Conservation (phyloP, 805 yeast species). For the Myxozyma mucilagina region DNA sequence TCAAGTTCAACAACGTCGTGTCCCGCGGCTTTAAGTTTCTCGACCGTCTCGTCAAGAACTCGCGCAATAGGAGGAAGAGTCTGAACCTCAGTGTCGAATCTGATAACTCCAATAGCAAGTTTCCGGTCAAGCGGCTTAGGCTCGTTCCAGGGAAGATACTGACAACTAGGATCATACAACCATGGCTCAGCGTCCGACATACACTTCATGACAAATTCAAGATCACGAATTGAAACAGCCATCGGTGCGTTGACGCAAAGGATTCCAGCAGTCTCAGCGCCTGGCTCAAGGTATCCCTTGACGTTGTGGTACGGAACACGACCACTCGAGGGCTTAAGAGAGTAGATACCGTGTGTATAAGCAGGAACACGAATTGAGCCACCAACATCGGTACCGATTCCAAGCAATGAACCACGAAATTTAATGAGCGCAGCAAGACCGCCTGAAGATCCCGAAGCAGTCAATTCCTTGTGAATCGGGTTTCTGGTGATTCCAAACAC, state of each 20-base stretch:
- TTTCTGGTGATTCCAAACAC: slow-evolving; percentile 53
- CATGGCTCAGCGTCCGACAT: slow-evolving; percentile 43
- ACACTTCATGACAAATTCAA: slow-evolving; percentile 64
- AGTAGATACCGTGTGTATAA: slow-evolving; percentile 46
- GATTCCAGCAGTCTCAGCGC: slow-evolving; percentile 44
- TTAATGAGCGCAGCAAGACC: slow-evolving; percentile 55
- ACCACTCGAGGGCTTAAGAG: slow-evolving; percentile 50
- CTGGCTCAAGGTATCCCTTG: slow-evolving; percentile 41
- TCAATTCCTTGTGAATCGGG: slow-evolving; percentile 49
- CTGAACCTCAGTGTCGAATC: slow-evolving; percentile 46
- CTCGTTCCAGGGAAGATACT: slow-evolving; percentile 58
- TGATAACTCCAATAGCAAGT: slow-evolving; percentile 30
- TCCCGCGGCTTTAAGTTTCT: slow-evolving; percentile 58
- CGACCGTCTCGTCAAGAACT: slow-evolving; percentile 54
- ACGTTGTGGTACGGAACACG: slow-evolving; percentile 42
- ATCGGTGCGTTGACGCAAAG: slow-evolving; percentile 69
- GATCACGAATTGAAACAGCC: slow-evolving; percentile 62
- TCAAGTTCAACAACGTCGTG: slow-evolving; percentile 50
- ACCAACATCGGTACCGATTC: slow-evolving; percentile 58
- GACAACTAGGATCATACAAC: slow-evolving; percentile 47
- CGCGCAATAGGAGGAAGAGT: slow-evolving; percentile 61
- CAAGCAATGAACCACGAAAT: slow-evolving; percentile 51
- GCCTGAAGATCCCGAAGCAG: slow-evolving; percentile 58
- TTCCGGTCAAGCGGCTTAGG: slow-evolving; percentile 23
- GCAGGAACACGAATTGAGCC: slow-evolving; percentile 55